phyloP scores from a whole-genome alignment of 306 rosid species.

The Lathyrus oleraceus region DNA sequence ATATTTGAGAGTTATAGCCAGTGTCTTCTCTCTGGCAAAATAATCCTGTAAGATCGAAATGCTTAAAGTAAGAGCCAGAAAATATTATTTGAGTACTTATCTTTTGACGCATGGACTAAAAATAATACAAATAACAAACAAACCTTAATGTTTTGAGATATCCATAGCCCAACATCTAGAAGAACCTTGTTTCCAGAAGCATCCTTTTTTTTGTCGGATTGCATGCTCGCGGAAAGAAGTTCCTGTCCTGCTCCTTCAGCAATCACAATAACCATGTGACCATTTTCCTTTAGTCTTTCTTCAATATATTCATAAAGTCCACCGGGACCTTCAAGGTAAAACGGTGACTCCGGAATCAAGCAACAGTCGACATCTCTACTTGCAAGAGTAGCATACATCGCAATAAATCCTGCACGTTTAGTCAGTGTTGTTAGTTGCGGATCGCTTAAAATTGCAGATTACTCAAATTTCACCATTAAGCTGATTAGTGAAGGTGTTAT shows the following conservation, averaged over 20 bases:
- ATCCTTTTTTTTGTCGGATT: slow-evolving; percentile 52
- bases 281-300: slow-evolving; percentile 73
- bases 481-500: background rate
- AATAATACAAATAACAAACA: slow-evolving; percentile 14
- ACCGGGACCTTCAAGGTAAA: slow-evolving; percentile 90
- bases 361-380: slow-evolving; percentile 98
- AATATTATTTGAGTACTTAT: background rate
- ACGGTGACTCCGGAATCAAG: slow-evolving; percentile 94
- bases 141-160: slow-evolving; percentile 82
- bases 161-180: slow-evolving; percentile 89
- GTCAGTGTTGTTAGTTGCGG: background rate
- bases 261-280: slow-evolving; percentile 92
- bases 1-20: slow-evolving; percentile 77
- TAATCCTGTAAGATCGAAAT: slow-evolving; percentile 63
- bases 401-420: slow-evolving; percentile 75
- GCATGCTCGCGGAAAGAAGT: slow-evolving; percentile 60
- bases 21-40: slow-evolving; percentile 51
- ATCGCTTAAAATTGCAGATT: background rate
- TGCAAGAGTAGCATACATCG: slow-evolving; percentile 96
- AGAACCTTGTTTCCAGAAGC: slow-evolving; percentile 97
- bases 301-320: slow-evolving; percentile 82
- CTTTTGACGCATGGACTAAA: background rate
- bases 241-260: slow-evolving; percentile 99
- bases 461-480: background rate
- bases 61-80: background rate